Evolutionary conservation across 352 stramenopile species (phyloP).

Genomic region (Globisporangium nagaii): DNA sequence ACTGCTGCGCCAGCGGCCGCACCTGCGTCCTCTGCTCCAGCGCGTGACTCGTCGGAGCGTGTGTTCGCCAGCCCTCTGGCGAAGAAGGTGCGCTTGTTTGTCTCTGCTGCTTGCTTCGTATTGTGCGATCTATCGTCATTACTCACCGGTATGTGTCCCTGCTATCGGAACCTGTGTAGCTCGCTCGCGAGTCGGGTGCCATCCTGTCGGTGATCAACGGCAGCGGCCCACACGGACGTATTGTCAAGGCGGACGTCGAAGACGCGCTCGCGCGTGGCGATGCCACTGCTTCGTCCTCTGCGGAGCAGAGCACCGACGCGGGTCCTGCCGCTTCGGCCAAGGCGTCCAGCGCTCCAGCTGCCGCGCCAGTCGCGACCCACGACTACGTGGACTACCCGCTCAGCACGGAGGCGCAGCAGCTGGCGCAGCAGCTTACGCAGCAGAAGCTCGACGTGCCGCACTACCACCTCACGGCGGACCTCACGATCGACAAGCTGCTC

Average conservation of each 20-base stretch:
- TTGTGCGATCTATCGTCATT: no score
- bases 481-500: slow-evolving; percentile 91
- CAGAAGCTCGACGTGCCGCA: slow-evolving; percentile 95
- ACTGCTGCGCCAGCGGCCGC: slow-evolving; percentile 12
- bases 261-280: slow-evolving; percentile 77
- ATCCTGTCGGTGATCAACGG: slow-evolving; percentile 66
- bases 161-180: slow-evolving; percentile 2
- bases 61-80: slow-evolving; percentile 94
- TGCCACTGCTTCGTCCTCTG: slow-evolving; percentile 13
- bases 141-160: no score
- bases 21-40: slow-evolving; percentile 3
- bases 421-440: slow-evolving; percentile 87
- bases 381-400: slow-evolving; percentile 94
- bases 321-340: slow-evolving; percentile 16
- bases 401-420: slow-evolving; percentile 61
- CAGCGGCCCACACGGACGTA: slow-evolving; percentile 83
- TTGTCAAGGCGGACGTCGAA: slow-evolving; percentile 93
- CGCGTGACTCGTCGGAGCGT: slow-evolving; percentile 44
- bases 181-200: slow-evolving; percentile 75
- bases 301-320: no score
- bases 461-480: slow-evolving; percentile 96
- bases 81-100: slow-evolving; percentile 58
- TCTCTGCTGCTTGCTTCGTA: no score
- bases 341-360: slow-evolving; percentile 15
- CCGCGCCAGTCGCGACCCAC: slow-evolving; percentile 32